Base-by-base conservation (phyloP, 768 basidiomycete genomes). In the Suillus cothurnatus region DNA sequence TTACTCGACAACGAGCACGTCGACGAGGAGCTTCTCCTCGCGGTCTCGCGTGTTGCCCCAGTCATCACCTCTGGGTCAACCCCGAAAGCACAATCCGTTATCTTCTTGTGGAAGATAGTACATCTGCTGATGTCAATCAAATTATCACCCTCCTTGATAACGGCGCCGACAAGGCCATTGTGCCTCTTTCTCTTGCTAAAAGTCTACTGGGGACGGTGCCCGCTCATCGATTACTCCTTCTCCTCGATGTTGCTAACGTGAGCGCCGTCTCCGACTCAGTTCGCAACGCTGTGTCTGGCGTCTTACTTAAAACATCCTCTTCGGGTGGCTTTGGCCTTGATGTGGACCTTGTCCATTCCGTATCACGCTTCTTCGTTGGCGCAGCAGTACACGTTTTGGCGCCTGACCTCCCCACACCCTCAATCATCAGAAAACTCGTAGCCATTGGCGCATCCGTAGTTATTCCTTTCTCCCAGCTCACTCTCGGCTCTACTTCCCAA, bases 111-210 rank as follows among this genome's bases (percentile, higher is more conserved):
- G 86, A 92, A 62, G 78, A 80, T 68, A 55, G 53, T 55, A 66
- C 76, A 17, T 72, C 82, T 14, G 70, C 81, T 52, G 79, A 84
- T 59, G 61, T 83, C n/a, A 88, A 90, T 62, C 79, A 85, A 28
- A 81, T 88, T 70, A 80, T 87, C 64, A 77, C 85, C 26, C 85
- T 82, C 81, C 85, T 99, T 36, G 93, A 98, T 76, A 79, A 80
- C 26, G 95, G 96, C 28, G 86, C 89, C 2, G 85, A 89, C 70
- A 95, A 93, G 76, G 82, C 95, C 71, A 88, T 97, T 45, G 82
- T 95, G 0, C 84, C 89, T 23, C 82, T 87, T 50, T 76, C 86
- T n/a, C 82, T 82, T 71, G 90, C 85, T 36, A 88, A 87, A 73
- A 86, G 86, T 58, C 81, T 92, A 55, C 85, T 91, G 53, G 87